Percentiles rank a stretch among this genome's conserved stretches.
Evolutionary conservation across 805 yeast genomes (phyloP).

Genomic region (Grigorovia humatica): DNA sequence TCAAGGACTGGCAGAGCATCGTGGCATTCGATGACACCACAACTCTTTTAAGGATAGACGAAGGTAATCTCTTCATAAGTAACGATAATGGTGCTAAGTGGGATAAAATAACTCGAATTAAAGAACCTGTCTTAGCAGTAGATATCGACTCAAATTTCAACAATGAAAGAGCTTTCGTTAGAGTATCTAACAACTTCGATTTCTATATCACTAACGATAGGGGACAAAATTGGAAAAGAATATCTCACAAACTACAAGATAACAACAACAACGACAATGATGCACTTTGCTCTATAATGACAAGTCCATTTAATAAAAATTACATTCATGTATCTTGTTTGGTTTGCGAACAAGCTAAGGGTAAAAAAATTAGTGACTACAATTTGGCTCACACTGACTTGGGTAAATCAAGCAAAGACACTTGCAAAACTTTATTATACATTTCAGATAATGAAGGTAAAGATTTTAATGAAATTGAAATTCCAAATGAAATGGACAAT

Average conservation of each 20-base stretch:
- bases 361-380: neutral
- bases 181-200: neutral
- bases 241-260: neutral
- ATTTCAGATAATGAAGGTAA: slow-evolving; percentile 13
- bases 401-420: neutral
- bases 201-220: slow-evolving; percentile 19
- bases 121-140: slow-evolving; percentile 2
- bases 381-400: neutral
- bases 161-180: slow-evolving; percentile 16
- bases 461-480: slow-evolving; percentile 6
- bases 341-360: slow-evolving; percentile 3
- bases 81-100: slow-evolving; percentile 44
- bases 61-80: slow-evolving; percentile 29
- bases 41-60: slow-evolving; percentile 29
- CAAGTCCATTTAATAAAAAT: slow-evolving; percentile 14
- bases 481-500: neutral
- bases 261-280: slow-evolving; percentile 1
- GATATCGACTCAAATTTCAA: slow-evolving; percentile 10
- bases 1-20: slow-evolving; percentile 3
- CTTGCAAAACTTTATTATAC: slow-evolving; percentile 1
- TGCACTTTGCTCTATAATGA: slow-evolving; percentile 2
- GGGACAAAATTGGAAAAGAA: slow-evolving; percentile 21
- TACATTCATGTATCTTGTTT: slow-evolving; percentile 8
- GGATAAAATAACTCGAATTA: slow-evolving; percentile 16
- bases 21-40: slow-evolving; percentile 43